Base-by-base conservation (phyloP, 1,139 yeast species). In the Debaryomyces udenii region DNA sequence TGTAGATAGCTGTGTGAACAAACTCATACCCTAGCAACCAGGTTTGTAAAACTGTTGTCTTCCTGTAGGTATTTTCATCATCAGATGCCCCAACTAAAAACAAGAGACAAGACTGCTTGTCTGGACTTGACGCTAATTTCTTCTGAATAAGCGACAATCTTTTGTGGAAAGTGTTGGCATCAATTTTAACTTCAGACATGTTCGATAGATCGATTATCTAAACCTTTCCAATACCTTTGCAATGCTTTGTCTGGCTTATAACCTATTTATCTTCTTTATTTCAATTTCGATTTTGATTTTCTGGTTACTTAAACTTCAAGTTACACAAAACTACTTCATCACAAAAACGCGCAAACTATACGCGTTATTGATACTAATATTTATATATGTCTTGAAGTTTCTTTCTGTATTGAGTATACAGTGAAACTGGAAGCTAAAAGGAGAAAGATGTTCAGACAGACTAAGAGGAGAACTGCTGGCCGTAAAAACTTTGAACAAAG, bases 11-110 rank as follows among this genome's bases (percentile, higher is more conserved):
- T 1, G 98, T 90, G 43, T 95, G 94, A 16, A 96, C 95, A 58
- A 93, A 91, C 60, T 94, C 98, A 60, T 91, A 93, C 5, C 98
- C 97, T 44, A 93, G 70, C 44, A 93, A 70, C 98, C 98, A 93
- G 38, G 86, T 86, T 61, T 91, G 98, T 37, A 91, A 66, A 37
- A 87, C 86, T 0, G 96, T 84, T 9, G 96, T 85, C 64, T 89
- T 89, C 59, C 87, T 89, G 64, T 89, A 91, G 34, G 96, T 95
- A 59, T 90, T 87, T 48, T 86, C 93, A 44, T 87, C 94, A 56
- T 87, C 90, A 15, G 43, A 41, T 9, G 93, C 87, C 9, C 97
- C 97, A 38, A 86, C 84, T 9, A 87, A 78, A 35, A 86, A 78
- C 45, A 88, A 64, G 22, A 88, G 57, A 15, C 86, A 77, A 27